Evolutionary conservation across 805 yeast genomes (phyloP), one percentile per base, ranked within the genome.

Genomic region (Nakazawaea holstii): DNA sequence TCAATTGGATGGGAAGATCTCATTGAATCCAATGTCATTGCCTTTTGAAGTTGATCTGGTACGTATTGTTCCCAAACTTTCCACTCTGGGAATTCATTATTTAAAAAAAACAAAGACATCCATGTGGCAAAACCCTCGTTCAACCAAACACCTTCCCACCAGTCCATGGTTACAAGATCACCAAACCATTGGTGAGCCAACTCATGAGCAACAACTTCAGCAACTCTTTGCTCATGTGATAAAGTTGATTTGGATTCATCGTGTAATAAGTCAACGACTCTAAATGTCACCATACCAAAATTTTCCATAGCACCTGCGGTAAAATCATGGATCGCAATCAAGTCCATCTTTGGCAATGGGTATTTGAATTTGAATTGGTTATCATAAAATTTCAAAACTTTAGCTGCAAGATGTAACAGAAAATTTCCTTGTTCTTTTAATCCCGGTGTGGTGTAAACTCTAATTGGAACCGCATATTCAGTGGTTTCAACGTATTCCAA

Each of bases 171-270:
- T 51, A 87, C 92, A 55, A 84, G 75, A 65, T 88, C 84, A 48
- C 96, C 95, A 59, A 87, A 88, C 95, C 95, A 88, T 61, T 88
- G 94, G 65, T 87, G 96, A 7, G 95, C 95, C 48, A 87, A 70
- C 66, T 87, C 96, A 66, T 88, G 96, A 49, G 84, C 84, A 27
- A 87, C 85, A 35, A 87, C 95, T 58, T 86, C 86, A 5, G 89
- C 82, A 30, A 87, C 94, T 53, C 85, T 82, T 61, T 81, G 80
- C 62, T 83, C 78, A 57, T 76, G 77, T n/a, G 72, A 50, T 1
- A 70, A 66, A 55, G 74, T 80, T 1, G 80, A 74, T 30, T 64
- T 71, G 10, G 58, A 56, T 35, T 67, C 73, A 28, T 76, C 72
- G 57, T 60, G 84, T 62, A 74, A 71, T 50, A 81, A 58, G 38